These are phyloP conservation scores for Aureobasidium sp. DNA, from an alignment of 2,329 filamentous ascomycete genomes.

Conservation along the genomic window DNA sequence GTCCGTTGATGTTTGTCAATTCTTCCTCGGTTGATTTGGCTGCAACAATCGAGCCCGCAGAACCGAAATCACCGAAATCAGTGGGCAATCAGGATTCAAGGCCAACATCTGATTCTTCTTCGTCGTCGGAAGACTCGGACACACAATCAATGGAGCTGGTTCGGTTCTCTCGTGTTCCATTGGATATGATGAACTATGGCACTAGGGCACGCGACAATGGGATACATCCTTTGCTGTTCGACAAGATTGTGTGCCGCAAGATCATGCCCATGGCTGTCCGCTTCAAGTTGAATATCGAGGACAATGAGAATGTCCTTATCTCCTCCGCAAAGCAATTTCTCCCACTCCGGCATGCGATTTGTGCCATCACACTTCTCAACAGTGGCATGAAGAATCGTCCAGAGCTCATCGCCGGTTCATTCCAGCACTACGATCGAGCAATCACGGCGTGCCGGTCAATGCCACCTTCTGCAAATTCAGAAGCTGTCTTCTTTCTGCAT, in stretches of 20 bases:
- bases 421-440: slow-evolving; percentile 8
- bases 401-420: slow-evolving; percentile 13
- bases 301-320: slow-evolving; percentile 10
- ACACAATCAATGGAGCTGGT: not conserved
- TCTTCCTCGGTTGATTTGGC: not conserved
- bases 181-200: slow-evolving; percentile 1
- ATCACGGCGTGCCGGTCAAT: slow-evolving; percentile 19
- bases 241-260: slow-evolving; percentile 8
- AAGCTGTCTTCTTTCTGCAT: slow-evolving; percentile 1
- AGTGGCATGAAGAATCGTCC: not conserved
- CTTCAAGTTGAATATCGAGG: slow-evolving; percentile 10
- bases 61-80: not conserved
- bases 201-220: not conserved
- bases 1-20: not conserved
- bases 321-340: slow-evolving; percentile 5
- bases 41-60: not conserved
- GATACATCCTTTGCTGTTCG: slow-evolving; percentile 9
- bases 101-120: not conserved
- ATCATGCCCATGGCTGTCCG: slow-evolving; percentile 12
- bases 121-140: not conserved
- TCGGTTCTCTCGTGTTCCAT: not conserved
- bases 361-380: slow-evolving; percentile 5
- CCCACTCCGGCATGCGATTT: slow-evolving; percentile 3
- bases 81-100: not conserved
- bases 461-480: slow-evolving; percentile 21